A percentile compares a stretch with the other conserved stretches of the same genome.
These are phyloP conservation scores for Corynascus novoguineensis DNA, from an alignment of 495 filamentous ascomycete genomes.

Conservation along the genomic window DNA sequence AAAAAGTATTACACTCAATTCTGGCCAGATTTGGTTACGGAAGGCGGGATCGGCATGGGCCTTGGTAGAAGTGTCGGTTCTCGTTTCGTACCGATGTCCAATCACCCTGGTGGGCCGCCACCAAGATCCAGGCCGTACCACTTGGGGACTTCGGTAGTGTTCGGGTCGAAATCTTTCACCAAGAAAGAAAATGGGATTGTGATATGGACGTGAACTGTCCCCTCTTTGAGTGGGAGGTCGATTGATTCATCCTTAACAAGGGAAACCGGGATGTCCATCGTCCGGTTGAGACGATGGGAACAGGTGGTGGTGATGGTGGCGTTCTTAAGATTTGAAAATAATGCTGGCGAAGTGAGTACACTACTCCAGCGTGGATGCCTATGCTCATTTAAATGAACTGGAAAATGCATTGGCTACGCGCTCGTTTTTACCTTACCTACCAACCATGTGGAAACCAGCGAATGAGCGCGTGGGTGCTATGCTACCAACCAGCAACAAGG, in stretches of 20 bases:
- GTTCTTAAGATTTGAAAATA: too few species aligned
- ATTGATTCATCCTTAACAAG: background rate
- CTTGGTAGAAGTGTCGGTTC: background rate
- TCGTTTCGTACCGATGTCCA: background rate
- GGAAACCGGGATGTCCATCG: too few species aligned
- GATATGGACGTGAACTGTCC: background rate
- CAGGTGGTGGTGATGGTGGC: too few species aligned
- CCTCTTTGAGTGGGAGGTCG: background rate
- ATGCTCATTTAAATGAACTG: too few species aligned
- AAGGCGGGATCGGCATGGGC: background rate
- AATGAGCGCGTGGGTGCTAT: too few species aligned
- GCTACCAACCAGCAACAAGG: too few species aligned
- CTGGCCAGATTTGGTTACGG: background rate
- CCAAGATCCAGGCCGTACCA: background rate
- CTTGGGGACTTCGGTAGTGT: background rate
- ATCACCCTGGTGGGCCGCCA: background rate
- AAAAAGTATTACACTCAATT: background rate
- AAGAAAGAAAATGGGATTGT: conserved; percentile 1
- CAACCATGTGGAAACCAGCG: too few species aligned
- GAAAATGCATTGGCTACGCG: too few species aligned
- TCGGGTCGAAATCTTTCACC: background rate
- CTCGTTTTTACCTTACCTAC: too few species aligned
- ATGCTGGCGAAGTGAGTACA: too few species aligned
- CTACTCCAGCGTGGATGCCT: too few species aligned
- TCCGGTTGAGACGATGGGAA: too few species aligned